phyloP scores from a whole-genome alignment of 129 eudicot species.

The carrot (Daucus carota) region DH1_v3.0 NC_030389.2:41964501-41965000 shows the following conservation, averaged over 20 bases:
- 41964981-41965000: constrained; percentile 23
- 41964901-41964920: constrained; percentile 10
- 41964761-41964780: constrained; percentile 23
- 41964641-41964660: constrained; percentile 22
- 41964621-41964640: constrained; percentile 15
- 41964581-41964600: constrained; percentile 12
- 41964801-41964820: constrained; percentile 15
- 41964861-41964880: constrained; percentile 20
- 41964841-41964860: constrained; percentile 10
- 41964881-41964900: constrained; percentile 17
- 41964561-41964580: constrained; percentile 1
- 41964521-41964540: constrained; percentile 59
- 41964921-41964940: not conserved
- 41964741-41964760: constrained; percentile 20
- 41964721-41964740: constrained; percentile 22
- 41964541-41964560: constrained; percentile 14
- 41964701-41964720: constrained; percentile 34
- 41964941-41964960: constrained; percentile 19
- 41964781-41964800: constrained; percentile 14
- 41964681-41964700: constrained; percentile 13
- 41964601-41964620: constrained; percentile 17
- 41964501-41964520: constrained; percentile 78
- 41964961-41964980: constrained; percentile 22
- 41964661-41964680: constrained; percentile 14
- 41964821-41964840: constrained; percentile 16